A percentile compares a stretch with the other conserved stretches of the same genome.
These are phyloP conservation scores for Carex cristatella DNA, from an alignment of 176 grass and related monocot genomes.

Conservation along the genomic window DNA sequence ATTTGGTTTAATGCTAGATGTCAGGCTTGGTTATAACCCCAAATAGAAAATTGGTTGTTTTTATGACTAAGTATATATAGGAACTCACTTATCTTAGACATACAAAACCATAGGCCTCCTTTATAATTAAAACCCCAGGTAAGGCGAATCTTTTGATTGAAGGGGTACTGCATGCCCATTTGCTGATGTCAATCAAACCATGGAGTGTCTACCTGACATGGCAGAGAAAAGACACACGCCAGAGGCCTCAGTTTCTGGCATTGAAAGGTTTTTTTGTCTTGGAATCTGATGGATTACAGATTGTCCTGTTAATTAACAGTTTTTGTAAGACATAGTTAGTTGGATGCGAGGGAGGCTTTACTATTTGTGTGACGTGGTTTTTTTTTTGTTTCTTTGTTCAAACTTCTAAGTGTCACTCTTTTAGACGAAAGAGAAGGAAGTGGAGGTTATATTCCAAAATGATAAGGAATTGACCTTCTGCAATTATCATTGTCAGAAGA, in stretches of 20 bases:
- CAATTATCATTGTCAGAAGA: not conserved
- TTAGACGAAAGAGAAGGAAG: not conserved
- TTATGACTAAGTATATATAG: not conserved
- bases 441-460: not conserved
- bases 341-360: too few relatives aligned
- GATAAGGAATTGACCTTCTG: not conserved
- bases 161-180: not conserved
- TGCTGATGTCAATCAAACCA: not conserved
- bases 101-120: not conserved
- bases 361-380: not conserved
- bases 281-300: too few relatives aligned
- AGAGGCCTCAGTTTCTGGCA: not conserved
- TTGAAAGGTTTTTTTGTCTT: too few relatives aligned
- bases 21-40: not conserved
- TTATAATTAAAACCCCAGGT: not conserved
- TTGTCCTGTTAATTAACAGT: too few relatives aligned
- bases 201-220: not conserved
- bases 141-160: not conserved
- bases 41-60: not conserved
- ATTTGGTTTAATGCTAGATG: not conserved
- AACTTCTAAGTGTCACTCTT: not conserved
- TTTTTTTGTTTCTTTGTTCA: not conserved
- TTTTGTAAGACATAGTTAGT: too few relatives aligned
- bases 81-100: not conserved
- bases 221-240: not conserved